Evolutionary conservation across 2,329 filamentous ascomycete species (phyloP), one percentile per base, ranked within the genome.

Genomic region (Sphaerulina vaccinii): DNA sequence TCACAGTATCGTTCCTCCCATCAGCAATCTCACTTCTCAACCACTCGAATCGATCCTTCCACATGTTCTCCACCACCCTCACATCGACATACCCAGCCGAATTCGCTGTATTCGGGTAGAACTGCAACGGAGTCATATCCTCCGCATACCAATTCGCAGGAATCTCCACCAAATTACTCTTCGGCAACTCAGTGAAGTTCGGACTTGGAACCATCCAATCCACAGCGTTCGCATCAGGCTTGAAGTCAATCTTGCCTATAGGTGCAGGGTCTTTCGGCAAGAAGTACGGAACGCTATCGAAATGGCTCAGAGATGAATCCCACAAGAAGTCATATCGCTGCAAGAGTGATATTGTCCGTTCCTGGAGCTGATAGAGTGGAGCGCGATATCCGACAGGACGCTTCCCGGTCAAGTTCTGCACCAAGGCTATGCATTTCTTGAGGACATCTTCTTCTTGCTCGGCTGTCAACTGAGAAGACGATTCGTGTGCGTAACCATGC

Each of bases 31-130:
- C 72, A 2, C 55, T 54, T 35, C 60, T 52, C n/a, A 83, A 68
- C 73, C 75, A 85, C 54, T 78, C 71, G 58, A 84, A 82, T 10
- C 79, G 74, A 59, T 83, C 80, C 59, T 73, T 77, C 82, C 82
- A 84, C 71, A 84, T 79, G 53, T 77, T 72, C 70, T 84, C 81
- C 22, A 84, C 74, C 1, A 79, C 72, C 8, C 75, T 71, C 3
- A 78, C 75, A 47, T 80, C 77, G 0, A 83, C 79, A 60, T 82
- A 84, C 1, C 82, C 81, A 37, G 79, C 75, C 2, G 75, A 78
- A 54, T 83, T 83, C 1, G 71, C 61, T 9, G 68, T 69, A 45
- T 76, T 70, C 6, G 75, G 75, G 49, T 67, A 73, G 57, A 71
- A 77, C 39, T 76, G 74, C 53, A 78, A 54, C 0, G 75, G 75